Evolutionary conservation across 78 protist genomes (phyloP).

Genomic region (Dictyostelium citrinum): DNA sequence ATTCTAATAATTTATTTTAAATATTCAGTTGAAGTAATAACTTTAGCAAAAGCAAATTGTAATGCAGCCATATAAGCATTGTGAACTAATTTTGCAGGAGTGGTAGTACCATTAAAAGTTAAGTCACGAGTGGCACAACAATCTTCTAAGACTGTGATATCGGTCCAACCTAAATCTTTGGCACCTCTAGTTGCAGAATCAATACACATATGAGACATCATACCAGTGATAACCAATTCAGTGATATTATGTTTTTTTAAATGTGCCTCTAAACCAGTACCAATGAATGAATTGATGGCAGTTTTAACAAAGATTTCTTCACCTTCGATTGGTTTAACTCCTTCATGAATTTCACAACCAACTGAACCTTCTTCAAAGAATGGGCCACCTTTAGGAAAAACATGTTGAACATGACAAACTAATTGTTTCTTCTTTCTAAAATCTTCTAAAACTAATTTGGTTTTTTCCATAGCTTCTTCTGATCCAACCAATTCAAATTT

Average conservation of each 20-base stretch:
- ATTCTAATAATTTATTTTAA: background rate
- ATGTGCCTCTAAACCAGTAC: background rate
- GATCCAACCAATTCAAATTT: background rate
- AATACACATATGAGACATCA: slow-evolving; percentile 25
- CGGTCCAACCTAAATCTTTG: background rate
- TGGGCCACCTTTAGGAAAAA: background rate
- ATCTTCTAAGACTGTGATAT: background rate
- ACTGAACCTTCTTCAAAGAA: slow-evolving; percentile 13
- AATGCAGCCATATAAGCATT: background rate
- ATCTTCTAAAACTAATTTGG: background rate
- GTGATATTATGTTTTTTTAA: background rate
- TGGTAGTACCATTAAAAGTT: background rate
- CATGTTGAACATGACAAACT: slow-evolving; percentile 12
- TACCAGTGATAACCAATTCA: background rate
- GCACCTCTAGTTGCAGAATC: background rate
- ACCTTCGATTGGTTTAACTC: background rate
- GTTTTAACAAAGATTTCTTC: background rate
- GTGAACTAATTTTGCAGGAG: background rate
- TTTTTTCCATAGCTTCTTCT: background rate
- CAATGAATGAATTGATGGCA: background rate
- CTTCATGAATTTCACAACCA: background rate
- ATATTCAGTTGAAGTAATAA: background rate
- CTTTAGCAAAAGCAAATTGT: slow-evolving; percentile 14
- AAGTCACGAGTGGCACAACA: slow-evolving; percentile 9
- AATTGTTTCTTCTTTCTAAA: background rate